Evolutionary conservation across 1,284 basidiomycete genomes (phyloP), one percentile per base, ranked within the genome.

Genomic region (Termitomyces sp.): DNA sequence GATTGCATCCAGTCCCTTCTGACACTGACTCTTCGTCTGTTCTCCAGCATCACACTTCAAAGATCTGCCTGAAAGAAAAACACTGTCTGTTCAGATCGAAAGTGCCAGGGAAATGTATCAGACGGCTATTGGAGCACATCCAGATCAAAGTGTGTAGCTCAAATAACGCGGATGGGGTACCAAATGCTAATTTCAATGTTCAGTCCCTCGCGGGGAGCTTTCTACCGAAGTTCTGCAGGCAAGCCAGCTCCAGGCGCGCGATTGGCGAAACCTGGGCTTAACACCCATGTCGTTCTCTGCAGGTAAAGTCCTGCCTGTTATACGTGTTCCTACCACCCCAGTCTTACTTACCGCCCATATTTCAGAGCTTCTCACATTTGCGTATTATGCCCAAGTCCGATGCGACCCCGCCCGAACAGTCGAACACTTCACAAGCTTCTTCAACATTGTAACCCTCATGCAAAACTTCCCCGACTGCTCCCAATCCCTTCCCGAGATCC

Each of bases 301-400:
- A 42, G 83, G 88, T 88, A 62, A 55, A 73, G 55, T 31, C 52
- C 34, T 47, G 7, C 54, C 33, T 44, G 39, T 42, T 10, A 31
- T 38, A 36, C 2, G 17, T 5, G 21, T 24, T 26, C 40, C 40
- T 42, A 5, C 0, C 31, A 19, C 49, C 58, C 24, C 24, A 53
- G 19, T 50, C 42, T 54, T 41, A 40, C 28, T 33, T n/a, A 31
- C 53, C 44, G 40, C 47, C 21, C 31, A 47, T 3, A 13, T 7
- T 3, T 24, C 57, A 90, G 89, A 86, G 26, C 71, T 88, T 6
- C 75, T 92, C 48, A 73, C 73, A n/a, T 90, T 88, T 65, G 87
- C 82, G 0, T 92, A 91, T 64, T 70, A 84, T 52, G 83, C 86
- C 0, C 88, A 91, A 67, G 86, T 83, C 63, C 85, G 88, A 55